Evolutionary conservation across 2,329 filamentous ascomycete genomes (phyloP).

Genomic region (Apiospora marii): DNA sequence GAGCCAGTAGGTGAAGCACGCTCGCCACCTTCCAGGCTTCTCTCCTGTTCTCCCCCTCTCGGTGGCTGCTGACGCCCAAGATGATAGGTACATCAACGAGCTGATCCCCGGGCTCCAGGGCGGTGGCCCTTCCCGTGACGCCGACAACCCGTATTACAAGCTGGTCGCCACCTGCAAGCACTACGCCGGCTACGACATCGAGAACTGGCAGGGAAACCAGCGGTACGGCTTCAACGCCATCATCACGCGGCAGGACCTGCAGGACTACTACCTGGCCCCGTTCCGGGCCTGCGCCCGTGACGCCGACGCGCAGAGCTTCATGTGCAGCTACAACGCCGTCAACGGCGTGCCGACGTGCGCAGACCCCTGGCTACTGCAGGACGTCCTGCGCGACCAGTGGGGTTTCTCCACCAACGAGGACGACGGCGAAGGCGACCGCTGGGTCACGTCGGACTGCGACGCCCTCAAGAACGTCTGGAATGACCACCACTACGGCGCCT

Average conservation of each 20-base stretch:
- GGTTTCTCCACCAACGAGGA: slow-evolving; percentile 55
- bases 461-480: slow-evolving; percentile 65
- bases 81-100: slow-evolving; percentile 56
- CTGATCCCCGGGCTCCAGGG: slow-evolving; percentile 62
- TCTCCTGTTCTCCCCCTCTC: no score
- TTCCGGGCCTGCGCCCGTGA: slow-evolving; percentile 70
- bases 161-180: slow-evolving; percentile 65
- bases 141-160: slow-evolving; percentile 30
- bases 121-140: slow-evolving; percentile 16
- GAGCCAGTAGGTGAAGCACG: slow-evolving; percentile 27
- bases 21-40: background rate
- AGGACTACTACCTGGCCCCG: slow-evolving; percentile 72
- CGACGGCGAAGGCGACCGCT: slow-evolving; percentile 56
- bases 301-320: slow-evolving; percentile 63
- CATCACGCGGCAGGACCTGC: slow-evolving; percentile 62
- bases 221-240: slow-evolving; percentile 29
- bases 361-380: slow-evolving; percentile 67
- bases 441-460: slow-evolving; percentile 70
- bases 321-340: slow-evolving; percentile 70
- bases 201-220: slow-evolving; percentile 48
- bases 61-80: no score
- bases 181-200: slow-evolving; percentile 65
- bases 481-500: slow-evolving; percentile 48
- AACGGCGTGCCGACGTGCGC: slow-evolving; percentile 73
- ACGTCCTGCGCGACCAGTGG: slow-evolving; percentile 71